phyloP scores from a whole-genome alignment of 495 filamentous ascomycete genomes.

The Symbiotaphrina buchneri region DNA sequence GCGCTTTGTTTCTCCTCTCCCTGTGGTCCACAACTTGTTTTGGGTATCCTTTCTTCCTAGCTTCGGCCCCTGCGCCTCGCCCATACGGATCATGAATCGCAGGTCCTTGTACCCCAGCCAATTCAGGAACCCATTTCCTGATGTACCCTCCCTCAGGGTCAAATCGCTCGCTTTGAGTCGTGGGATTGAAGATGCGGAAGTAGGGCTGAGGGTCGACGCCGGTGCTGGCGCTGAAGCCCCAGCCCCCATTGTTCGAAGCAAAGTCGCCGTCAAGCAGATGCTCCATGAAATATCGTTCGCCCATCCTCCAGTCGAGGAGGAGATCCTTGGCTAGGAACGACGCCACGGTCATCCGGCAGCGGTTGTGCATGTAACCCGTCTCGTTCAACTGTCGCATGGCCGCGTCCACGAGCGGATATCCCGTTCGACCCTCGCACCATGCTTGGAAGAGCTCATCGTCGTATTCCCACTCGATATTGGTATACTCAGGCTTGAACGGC shows the following conservation, averaged over 20 bases:
- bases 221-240: conserved; percentile 63
- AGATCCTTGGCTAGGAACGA: conserved; percentile 79
- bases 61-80: conserved; percentile 26
- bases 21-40: conserved; percentile 54
- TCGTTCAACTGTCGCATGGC: conserved; percentile 65
- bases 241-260: conserved; percentile 78
- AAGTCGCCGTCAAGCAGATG: conserved; percentile 83
- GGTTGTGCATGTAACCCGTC: conserved; percentile 75
- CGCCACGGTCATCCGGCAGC: conserved; percentile 69
- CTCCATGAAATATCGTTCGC: conserved; percentile 78
- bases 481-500: conserved; percentile 73
- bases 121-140: conserved; percentile 46
- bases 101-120: conserved; percentile 34
- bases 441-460: conserved; percentile 36
- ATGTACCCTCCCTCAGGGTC: conserved; percentile 48
- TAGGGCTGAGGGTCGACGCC: conserved; percentile 87
- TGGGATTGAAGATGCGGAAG: conserved; percentile 79
- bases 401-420: conserved; percentile 75
- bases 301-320: conserved; percentile 75
- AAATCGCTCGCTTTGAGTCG: conserved; percentile 71
- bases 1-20: conserved; percentile 34
- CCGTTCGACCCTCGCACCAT: conserved; percentile 63
- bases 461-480: conserved; percentile 70
- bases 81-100: conserved; percentile 65
- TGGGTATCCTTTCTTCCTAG: conserved; percentile 46